A percentile compares a stretch with the other conserved stretches of the same genome.
phyloP scores from a whole-genome alignment of 768 basidiomycete species.

The Hericium erinaceus region DNA sequence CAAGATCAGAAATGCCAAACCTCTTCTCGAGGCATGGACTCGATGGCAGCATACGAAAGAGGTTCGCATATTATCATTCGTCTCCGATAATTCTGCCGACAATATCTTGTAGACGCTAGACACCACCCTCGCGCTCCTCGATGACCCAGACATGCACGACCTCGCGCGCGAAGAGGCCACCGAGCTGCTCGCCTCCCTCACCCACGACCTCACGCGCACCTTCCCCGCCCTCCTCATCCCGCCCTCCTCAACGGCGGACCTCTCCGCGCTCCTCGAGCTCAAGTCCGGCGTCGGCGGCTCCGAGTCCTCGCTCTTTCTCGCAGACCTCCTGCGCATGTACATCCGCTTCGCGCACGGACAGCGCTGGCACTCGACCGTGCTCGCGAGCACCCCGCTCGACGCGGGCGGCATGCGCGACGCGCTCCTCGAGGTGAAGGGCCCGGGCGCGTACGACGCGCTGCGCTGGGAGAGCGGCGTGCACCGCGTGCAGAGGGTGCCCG shows the following conservation, averaged over 20 bases:
- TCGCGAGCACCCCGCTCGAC: constrained; percentile 49
- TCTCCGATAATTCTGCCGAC: not conserved
- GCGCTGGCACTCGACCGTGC: constrained; percentile 54
- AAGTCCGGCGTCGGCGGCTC: constrained; percentile 91
- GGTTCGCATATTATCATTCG: not conserved
- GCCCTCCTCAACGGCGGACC: constrained; percentile 48
- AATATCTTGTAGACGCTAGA: constrained; percentile 6
- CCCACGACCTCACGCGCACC: constrained; percentile 23
- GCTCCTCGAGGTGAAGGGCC: constrained; percentile 68
- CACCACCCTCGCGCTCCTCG: constrained; percentile 8
- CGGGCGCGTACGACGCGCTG: constrained; percentile 69
- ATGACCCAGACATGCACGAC: constrained; percentile 11
- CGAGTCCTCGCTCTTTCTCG: constrained; percentile 77
- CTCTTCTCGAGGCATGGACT: not conserved
- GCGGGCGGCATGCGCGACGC: constrained; percentile 70
- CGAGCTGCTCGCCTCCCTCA: constrained; percentile 3
- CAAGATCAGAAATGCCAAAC: not conserved
- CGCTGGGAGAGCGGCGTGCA: constrained; percentile 95
- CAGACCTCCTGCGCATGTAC: constrained; percentile 78
- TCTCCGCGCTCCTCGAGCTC: constrained; percentile 81
- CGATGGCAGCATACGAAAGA: not conserved
- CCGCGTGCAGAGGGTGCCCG: constrained; percentile 88
- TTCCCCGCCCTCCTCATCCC: constrained; percentile 74
- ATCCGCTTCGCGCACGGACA: constrained; percentile 44
- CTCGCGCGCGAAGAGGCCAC: constrained; percentile 9